Base-by-base conservation (phyloP, 495 filamentous ascomycete species). In the Hypoxylon trugodes region DNA sequence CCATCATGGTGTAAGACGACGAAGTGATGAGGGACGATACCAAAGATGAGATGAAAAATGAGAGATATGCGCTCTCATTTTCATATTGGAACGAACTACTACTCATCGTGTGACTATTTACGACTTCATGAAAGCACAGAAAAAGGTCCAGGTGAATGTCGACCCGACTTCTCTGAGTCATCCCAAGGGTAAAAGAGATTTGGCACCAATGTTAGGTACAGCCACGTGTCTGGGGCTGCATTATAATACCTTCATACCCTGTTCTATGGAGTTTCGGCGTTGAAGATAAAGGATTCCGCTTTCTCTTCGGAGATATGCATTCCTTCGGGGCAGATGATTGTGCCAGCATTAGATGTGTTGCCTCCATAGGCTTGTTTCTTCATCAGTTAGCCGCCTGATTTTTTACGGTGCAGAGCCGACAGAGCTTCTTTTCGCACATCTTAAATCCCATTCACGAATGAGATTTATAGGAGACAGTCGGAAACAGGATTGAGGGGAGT, bases 191-290 rank as follows among this genome's bases (percentile, higher is more conserved):
- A 40, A 57, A n/a, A n/a, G n/a, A n/a, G n/a, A n/a, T n/a, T n/a
- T n/a, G n/a, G n/a, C n/a, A n/a, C n/a, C n/a, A n/a, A n/a, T n/a
- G n/a, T n/a, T n/a, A n/a, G n/a, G n/a, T n/a, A n/a, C n/a, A n/a
- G n/a, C n/a, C n/a, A n/a, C n/a, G n/a, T n/a, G n/a, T n/a, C n/a
- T n/a, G n/a, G n/a, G n/a, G n/a, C n/a, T n/a, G n/a, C n/a, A n/a
- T n/a, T n/a, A n/a, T n/a, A n/a, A n/a, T n/a, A n/a, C n/a, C n/a
- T n/a, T n/a, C n/a, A 52, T 21, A 13, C 4, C 32, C 38, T n/a
- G 22, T 54, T 33, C 43, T 26, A 25, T 12, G 64, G 64, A 58
- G 64, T 67, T 67, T 49, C n/a, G 64, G 64, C 53, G 64, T 67
- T 53, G 35, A 51, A 30, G 38, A 25, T 22, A 53, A 25, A 42